Evolutionary conservation across 495 filamentous ascomycete species (phyloP).

Genomic region (Diplogelasinospora grovesii): DNA sequence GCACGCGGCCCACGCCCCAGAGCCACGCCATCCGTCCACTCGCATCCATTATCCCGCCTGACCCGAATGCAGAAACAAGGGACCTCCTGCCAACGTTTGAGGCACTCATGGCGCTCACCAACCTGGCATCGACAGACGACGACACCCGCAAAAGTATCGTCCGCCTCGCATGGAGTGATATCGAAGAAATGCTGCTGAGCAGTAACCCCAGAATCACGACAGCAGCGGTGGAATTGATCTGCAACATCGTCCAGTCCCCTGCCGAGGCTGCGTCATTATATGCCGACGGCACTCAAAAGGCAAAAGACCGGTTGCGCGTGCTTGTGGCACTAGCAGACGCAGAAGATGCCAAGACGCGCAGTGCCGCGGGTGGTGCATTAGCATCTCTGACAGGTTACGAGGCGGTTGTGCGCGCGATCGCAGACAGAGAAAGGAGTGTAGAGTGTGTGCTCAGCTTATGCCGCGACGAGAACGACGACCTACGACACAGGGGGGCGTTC

Average conservation of each 20-base stretch:
- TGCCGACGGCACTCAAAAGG: conserved; percentile 57
- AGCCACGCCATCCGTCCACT: conserved; percentile 76
- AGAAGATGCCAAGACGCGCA: conserved; percentile 70
- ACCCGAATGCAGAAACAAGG: conserved; percentile 54
- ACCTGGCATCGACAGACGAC: conserved; percentile 75
- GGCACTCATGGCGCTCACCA: conserved; percentile 83
- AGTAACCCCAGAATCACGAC: conserved; percentile 70
- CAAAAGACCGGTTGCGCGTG: conserved; percentile 68
- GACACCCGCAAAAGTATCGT: conserved; percentile 65
- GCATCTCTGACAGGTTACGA: conserved; percentile 78
- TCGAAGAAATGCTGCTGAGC: conserved; percentile 79
- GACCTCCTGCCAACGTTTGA: conserved; percentile 90
- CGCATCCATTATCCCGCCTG: conserved; percentile 56
- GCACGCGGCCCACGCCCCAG: conserved; percentile 62
- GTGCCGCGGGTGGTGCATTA: conserved; percentile 80
- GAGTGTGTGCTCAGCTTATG: conserved; percentile 67
- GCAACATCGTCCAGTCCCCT: conserved; percentile 81
- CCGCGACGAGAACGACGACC: conserved; percentile 63
- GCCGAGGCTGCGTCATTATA: conserved; percentile 58
- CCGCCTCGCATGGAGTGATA: conserved; percentile 58
- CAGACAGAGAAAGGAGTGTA: conserved; percentile 62
- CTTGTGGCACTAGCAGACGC: conserved; percentile 81
- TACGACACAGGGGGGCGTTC: conserved; percentile 73
- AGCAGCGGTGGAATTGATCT: conserved; percentile 81
- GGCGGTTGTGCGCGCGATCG: conserved; percentile 57